Base-by-base conservation (phyloP, 768 basidiomycete species). In the Trametes elegans region DNA sequence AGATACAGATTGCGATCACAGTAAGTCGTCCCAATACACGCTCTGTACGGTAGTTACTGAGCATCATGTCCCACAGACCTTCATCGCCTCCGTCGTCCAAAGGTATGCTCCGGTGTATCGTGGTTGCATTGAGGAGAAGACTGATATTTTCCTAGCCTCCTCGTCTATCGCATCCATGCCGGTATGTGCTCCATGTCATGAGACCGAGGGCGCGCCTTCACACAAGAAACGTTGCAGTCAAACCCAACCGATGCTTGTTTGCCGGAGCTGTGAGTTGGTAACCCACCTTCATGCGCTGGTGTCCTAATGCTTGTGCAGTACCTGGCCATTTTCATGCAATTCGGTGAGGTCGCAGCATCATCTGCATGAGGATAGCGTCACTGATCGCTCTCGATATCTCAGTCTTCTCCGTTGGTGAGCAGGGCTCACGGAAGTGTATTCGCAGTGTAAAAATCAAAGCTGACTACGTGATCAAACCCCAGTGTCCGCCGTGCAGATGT, bases 401-500 rank as follows among this genome's bases (percentile, higher is more conserved):
- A 56, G 55, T 40, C 0, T 32, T 43, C 19, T 31, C 47, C 7
- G 35, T 48, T 10, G 28, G 55, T 56, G 29, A 56, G 55, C 26
- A n/a, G 5, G n/a, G 13, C 39, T 16, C n/a, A 5, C n/a, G n/a
- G n/a, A n/a, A n/a, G n/a, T n/a, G n/a, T n/a, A n/a, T n/a, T n/a
- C n/a, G n/a, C n/a, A n/a, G n/a, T n/a, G n/a, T n/a, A n/a, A n/a
- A n/a, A n/a, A n/a, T n/a, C n/a, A n/a, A n/a, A n/a, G n/a, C n/a
- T n/a, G n/a, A n/a, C n/a, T n/a, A 23, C 32, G 9, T 6, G 46
- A 5, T 6, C 7, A 19, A 13, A 2, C 7, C 10, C 2, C 14
- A 49, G 47, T 24, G 7, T 28, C 47, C 7, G 34, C 19, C 28
- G 35, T 49, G 35, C 13, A 49, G 16, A 49, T 49, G 47, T 49